Conservation (phyloP, 116 monocot species). For the Posidonia oceanica region DNA sequence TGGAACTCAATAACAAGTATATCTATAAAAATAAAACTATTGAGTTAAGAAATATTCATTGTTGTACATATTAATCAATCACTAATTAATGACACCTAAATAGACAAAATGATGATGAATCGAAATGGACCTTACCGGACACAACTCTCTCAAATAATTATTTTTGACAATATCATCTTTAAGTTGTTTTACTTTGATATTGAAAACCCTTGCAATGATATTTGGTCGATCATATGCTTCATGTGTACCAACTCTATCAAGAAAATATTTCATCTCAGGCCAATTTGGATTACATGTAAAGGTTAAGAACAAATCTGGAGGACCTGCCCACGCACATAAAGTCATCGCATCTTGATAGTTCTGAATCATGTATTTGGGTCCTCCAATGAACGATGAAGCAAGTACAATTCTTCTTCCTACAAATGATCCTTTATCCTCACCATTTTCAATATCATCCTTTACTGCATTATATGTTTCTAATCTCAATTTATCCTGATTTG, state of each 20-base stretch:
- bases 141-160: neutral
- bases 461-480: neutral
- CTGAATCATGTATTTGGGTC: too few species aligned
- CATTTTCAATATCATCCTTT: neutral
- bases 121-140: too few species aligned
- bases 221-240: neutral
- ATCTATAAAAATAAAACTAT: too few species aligned
- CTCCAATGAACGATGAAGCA: neutral
- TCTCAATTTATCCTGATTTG: neutral
- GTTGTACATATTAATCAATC: too few species aligned
- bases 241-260: neutral
- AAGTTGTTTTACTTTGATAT: too few species aligned
- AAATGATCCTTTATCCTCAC: neutral
- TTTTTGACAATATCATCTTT: neutral
- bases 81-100: too few species aligned
- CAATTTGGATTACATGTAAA: conserved; percentile 4
- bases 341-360: neutral
- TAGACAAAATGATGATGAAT: too few species aligned
- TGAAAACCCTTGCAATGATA: neutral
- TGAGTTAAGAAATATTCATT: too few species aligned
- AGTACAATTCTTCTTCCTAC: neutral
- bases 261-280: neutral
- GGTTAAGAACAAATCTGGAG: conserved; percentile 1
- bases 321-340: neutral
- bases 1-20: neutral